A percentile compares a stretch with the other conserved stretches of the same genome.
Conservation (phyloP, 352 stramenopile genomes). For the Phytophthora colocasiae region DNA sequence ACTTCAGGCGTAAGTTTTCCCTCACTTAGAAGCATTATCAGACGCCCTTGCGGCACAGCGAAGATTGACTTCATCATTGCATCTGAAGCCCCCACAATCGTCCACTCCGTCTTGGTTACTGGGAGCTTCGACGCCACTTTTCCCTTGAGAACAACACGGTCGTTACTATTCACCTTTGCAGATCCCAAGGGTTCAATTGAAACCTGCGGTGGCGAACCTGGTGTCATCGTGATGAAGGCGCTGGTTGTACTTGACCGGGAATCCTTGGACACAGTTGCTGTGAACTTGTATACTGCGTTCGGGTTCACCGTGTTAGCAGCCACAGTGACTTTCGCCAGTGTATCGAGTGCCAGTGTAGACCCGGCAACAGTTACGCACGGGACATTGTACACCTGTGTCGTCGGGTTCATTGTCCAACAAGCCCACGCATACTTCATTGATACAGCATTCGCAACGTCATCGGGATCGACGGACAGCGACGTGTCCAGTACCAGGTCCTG, state of each 20-base stretch:
- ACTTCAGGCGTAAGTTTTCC: conserved; percentile 49
- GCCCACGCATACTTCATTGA: conserved; percentile 53
- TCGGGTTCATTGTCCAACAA: conserved; percentile 39
- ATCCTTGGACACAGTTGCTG: conserved; percentile 48
- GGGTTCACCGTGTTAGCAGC: conserved; percentile 52
- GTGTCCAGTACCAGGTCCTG: conserved; percentile 59
- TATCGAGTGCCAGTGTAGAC: conserved; percentile 29
- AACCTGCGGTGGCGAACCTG: conserved; percentile 57
- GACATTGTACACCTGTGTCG: conserved; percentile 42
- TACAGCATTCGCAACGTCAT: conserved; percentile 45
- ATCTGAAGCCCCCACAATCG: conserved; percentile 41
- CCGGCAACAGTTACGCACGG: conserved; percentile 36
- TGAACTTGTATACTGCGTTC: conserved; percentile 66
- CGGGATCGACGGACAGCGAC: conserved; percentile 57
- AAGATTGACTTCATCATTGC: conserved; percentile 47
- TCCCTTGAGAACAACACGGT: conserved; percentile 61
- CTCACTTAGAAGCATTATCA: conserved; percentile 61
- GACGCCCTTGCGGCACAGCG: conserved; percentile 35
- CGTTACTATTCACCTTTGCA: conserved; percentile 65
- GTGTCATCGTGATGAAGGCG: conserved; percentile 52
- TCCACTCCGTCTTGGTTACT: conserved; percentile 54
- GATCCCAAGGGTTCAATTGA: conserved; percentile 54
- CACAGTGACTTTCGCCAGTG: conserved; percentile 45
- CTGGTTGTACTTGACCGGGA: conserved; percentile 42
- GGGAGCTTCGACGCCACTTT: conserved; percentile 55